Base-by-base conservation (phyloP, 768 basidiomycete species). In the Collybia sordida region DNA sequence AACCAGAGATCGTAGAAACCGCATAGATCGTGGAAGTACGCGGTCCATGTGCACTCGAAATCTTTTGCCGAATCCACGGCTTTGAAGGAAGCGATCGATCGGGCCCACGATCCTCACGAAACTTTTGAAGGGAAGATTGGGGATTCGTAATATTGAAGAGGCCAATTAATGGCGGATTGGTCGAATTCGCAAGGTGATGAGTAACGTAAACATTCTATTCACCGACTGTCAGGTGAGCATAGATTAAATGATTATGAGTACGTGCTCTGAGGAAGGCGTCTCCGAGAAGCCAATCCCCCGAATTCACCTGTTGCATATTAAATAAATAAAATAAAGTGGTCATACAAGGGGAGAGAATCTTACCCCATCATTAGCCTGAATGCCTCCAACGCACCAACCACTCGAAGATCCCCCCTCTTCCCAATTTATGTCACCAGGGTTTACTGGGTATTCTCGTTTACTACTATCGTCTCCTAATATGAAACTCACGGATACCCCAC, bases 241-340 rank as follows among this genome's bases (percentile, higher is more conserved):
- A 42, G 44, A 45, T 49, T 24, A 34, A 22, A 45, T 19, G 22
- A 66, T 72, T 48, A 50, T 11, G 39, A 15, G 22, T 43, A 48
- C 51, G 21, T 25, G 78, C 81, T 55, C 82, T 70, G 48, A 85
- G 68, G 49, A 82, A 83, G 15, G 73, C 68, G 46, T 81, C 81
- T n/a, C 81, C 82, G 17, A 83, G 68, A 4, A 85, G 66, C 81
- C 81, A 85, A 62, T 85, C 83, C 4, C 75, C 80, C 11, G 79
- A 77, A 54, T 72, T 60, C 35, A 66, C 62, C 58, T 63, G 37
- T 22, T 37, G 15, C 7, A 40, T 34, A 23, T 37, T 42, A 37
- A 22, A 46, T 39, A 11, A 53, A 34, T 24, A 43, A 44, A 22
- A 45, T 14, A 36, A 24, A 27, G 21, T 12, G 36, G 11, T 6